Evolutionary conservation across 2,329 filamentous ascomycete genomes (phyloP).

Genomic region (Penicillium corylophilum): DNA sequence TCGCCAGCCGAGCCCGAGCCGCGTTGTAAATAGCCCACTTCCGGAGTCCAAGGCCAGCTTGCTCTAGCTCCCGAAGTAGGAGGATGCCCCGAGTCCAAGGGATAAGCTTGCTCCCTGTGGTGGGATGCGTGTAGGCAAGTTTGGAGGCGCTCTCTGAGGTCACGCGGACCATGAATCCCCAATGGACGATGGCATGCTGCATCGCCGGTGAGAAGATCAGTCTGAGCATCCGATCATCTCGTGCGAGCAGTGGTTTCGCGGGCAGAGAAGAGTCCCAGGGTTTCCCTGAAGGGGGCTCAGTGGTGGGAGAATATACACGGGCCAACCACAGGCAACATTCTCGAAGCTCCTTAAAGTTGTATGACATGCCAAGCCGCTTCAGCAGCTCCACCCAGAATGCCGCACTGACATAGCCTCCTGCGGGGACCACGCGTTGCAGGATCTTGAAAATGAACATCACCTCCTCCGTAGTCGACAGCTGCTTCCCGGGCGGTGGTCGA

Average conservation of each 20-base stretch:
- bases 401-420: slow-evolving; percentile 43
- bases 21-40: slow-evolving; percentile 29
- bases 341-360: slow-evolving; percentile 52
- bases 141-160: slow-evolving; percentile 18
- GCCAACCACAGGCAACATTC: slow-evolving; percentile 55
- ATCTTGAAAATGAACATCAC: slow-evolving; percentile 48
- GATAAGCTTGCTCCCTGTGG: slow-evolving; percentile 26
- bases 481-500: slow-evolving; percentile 24
- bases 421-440: slow-evolving; percentile 49
- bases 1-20: slow-evolving; percentile 37
- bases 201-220: slow-evolving; percentile 45
- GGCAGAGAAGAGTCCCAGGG: slow-evolving; percentile 2
- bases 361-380: slow-evolving; percentile 59
- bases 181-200: slow-evolving; percentile 50
- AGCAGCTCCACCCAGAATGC: slow-evolving; percentile 58
- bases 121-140: slow-evolving; percentile 20
- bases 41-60: slow-evolving; percentile 36
- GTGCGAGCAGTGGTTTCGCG: background rate
- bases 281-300: slow-evolving; percentile 10
- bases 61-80: slow-evolving; percentile 40
- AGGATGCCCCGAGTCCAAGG: slow-evolving; percentile 42
- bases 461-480: slow-evolving; percentile 38
- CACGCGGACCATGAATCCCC: slow-evolving; percentile 47
- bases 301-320: slow-evolving; percentile 35
- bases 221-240: slow-evolving; percentile 31